Evolutionary conservation across 2,329 filamentous ascomycete genomes (phyloP), one percentile per base, ranked within the genome.

Genomic region (Trichoderma citrinoviride): DNA sequence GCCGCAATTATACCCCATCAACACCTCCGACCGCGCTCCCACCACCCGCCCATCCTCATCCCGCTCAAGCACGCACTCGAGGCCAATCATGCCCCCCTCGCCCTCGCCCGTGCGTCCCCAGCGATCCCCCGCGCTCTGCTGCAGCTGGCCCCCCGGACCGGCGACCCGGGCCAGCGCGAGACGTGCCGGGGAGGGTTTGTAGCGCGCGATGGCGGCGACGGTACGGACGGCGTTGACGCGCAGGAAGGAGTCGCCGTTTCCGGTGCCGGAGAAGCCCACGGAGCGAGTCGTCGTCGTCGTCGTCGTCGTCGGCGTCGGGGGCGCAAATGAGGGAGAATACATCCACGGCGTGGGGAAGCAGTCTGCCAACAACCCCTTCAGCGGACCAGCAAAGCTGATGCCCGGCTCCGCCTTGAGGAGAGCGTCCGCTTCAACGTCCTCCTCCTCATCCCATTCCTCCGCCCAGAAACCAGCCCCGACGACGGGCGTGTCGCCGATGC

Each of bases 401-500:
- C 68, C 67, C 7, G 64, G 66, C 15, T 25, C 19, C 1, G 21
- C 47, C 12, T 27, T 44, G 17, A 15, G 2, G 7, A 60, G 58
- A 44, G 63, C 29, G 7, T 43, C 47, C 19, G 53, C 43, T 69
- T 65, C 70, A 68, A 71, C 10, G 25, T n/a, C 19, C 64, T 88
- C 84, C 29, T n/a, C 19, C 64, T 88, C 84, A 7, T 77, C 76
- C 92, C 92, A 96, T 70, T 93, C 86, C 74, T 96, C 93, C 0
- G 93, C 92, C 92, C 92, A 97, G 76, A 93, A 97, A 0, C 93
- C 93, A 0, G 92, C 90, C 0, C 93, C 93, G 0, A 93, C 79
- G 0, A 89, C 90, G 0, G 93, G 92, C 12, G 93, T 97, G 73
- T 97, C 93, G 0, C 93, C 93, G 68, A 96, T 89, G 21, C 93